Base-by-base conservation (phyloP, 352 stramenopile species). In the Globisporangium mamillatum region DNA sequence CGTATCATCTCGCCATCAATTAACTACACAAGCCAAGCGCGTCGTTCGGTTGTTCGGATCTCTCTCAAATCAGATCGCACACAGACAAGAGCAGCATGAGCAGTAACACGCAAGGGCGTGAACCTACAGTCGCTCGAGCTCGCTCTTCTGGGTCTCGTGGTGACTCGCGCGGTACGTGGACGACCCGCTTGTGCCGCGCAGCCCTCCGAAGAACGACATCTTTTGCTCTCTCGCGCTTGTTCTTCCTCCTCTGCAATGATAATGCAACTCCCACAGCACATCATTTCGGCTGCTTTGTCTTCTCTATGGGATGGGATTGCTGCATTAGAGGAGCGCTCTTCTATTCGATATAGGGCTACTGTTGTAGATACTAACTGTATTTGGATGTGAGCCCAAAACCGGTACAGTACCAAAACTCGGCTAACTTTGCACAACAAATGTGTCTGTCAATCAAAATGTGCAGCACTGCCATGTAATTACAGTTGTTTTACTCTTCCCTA, bases 91-190 rank as follows among this genome's bases (percentile, higher is more conserved):
- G 12, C 12, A 20, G 12, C 29, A 48, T 9, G 10, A 22, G 27
- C 27, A 10, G 24, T 4, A 9, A 38, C 16, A 14, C 38, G 14
- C 16, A n/a, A 52, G 18, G 4, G 16, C 16, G 41, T n/a, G 20
- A 12, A 81, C 86, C 62, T 78, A 94, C 86, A 94, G 70, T 12
- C 86, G 81, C 75, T 94, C 86, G 25, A 92, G 71, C 71, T 94
- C 86, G 70, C 86, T 94, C 60, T 92, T 77, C 65, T 91, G 86
- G 41, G 86, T 92, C 70, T 92, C 86, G 50, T 90, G 82, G 63
- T 82, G 68, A 56, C 67, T 73, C 53, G 75, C 34, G 70, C 73
- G 75, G 60, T 71, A 64, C 60, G 66, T 59, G 16, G 66, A 71
- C 56, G 76, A 75, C 67, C 77, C 48, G 62, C 69, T 82, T 6